Percentiles rank a stretch among this genome's conserved stretches.
Conservation (phyloP, 2,329 filamentous ascomycete species). For the Bertia moriformis region DNA sequence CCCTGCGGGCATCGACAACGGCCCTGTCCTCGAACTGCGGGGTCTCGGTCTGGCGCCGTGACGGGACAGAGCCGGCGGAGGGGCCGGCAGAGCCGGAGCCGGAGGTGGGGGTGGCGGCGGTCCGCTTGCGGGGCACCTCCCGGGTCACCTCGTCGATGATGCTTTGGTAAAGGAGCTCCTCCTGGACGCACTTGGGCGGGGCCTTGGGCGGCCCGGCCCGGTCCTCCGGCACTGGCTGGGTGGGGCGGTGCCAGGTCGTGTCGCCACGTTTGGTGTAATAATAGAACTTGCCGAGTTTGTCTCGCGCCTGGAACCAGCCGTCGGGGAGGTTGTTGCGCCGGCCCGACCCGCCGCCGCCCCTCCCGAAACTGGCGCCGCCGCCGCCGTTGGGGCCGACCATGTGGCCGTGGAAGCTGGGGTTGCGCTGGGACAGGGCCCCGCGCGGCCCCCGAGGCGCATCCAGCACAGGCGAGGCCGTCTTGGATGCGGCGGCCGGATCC, state of each 20-base stretch:
- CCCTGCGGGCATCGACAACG: slow-evolving; percentile 42
- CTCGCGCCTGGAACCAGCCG: slow-evolving; percentile 74
- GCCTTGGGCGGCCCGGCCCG: slow-evolving; percentile 46
- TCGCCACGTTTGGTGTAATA: slow-evolving; percentile 70
- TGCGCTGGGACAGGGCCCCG: neutral
- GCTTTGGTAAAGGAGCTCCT: slow-evolving; percentile 65
- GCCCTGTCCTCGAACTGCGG: slow-evolving; percentile 36
- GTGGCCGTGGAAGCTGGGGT: slow-evolving; percentile 15
- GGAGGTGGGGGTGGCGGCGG: neutral
- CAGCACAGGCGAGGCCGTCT: neutral
- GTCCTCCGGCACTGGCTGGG: slow-evolving; percentile 48
- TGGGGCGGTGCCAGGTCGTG: slow-evolving; percentile 73
- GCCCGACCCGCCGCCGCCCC: slow-evolving; percentile 29
- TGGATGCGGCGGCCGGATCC: neutral
- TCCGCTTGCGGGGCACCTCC: slow-evolving; percentile 37
- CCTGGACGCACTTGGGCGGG: slow-evolving; percentile 44
- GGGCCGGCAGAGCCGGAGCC: too few species aligned
- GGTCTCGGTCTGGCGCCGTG: slow-evolving; percentile 20
- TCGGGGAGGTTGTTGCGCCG: slow-evolving; percentile 40
- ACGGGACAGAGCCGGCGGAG: too few species aligned
- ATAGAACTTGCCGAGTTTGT: slow-evolving; percentile 59
- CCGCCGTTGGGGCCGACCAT: slow-evolving; percentile 30
- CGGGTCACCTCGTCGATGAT: slow-evolving; percentile 76
- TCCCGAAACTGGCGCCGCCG: slow-evolving; percentile 28
- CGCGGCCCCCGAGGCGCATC: neutral